Evolutionary conservation across 2,329 filamentous ascomycete species (phyloP).

Genomic region (Claviceps capensis): DNA sequence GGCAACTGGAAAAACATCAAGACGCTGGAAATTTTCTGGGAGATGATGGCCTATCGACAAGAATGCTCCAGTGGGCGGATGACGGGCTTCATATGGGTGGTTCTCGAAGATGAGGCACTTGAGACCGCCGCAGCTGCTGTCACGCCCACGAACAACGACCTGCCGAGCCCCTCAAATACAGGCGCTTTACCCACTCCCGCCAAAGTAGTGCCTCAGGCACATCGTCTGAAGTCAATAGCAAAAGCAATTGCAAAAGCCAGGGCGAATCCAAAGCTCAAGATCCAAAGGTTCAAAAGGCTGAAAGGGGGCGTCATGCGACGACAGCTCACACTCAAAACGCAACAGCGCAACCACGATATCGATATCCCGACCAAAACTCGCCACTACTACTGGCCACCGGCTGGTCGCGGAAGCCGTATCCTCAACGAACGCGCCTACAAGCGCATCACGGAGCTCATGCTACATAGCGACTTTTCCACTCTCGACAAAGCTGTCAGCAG

Average conservation of each 20-base stretch:
- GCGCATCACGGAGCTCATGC: conserved; percentile 52
- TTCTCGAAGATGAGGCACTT: conserved; percentile 46
- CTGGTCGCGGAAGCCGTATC: conserved; percentile 48
- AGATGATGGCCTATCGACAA: conserved; percentile 92
- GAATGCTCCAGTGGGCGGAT: conserved; percentile 87
- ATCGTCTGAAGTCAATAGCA: not conserved
- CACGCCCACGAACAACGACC: conserved; percentile 6
- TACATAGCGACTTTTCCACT: conserved; percentile 61
- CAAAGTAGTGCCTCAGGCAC: conserved; percentile 8
- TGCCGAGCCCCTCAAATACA: conserved; percentile 17
- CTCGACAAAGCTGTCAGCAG: conserved; percentile 48
- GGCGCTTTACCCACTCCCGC: conserved; percentile 19
- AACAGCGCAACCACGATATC: conserved; percentile 34
- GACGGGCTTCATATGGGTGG: conserved; percentile 90
- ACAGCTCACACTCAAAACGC: conserved; percentile 50
- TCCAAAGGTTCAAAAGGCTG: conserved; percentile 32
- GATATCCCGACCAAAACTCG: conserved; percentile 38
- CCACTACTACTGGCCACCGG: conserved; percentile 52
- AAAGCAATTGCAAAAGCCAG: conserved; percentile 16
- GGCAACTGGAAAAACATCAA: conserved; percentile 75
- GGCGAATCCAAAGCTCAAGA: conserved; percentile 7
- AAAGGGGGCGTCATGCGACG: conserved; percentile 50
- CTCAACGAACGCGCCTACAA: conserved; percentile 53
- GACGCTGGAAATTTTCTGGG: conserved; percentile 89
- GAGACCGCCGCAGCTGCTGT: not conserved